Evolutionary conservation across 2,329 filamentous ascomycete species (phyloP), one percentile per base, ranked within the genome.

Genomic region (Neobulgaria alba): DNA sequence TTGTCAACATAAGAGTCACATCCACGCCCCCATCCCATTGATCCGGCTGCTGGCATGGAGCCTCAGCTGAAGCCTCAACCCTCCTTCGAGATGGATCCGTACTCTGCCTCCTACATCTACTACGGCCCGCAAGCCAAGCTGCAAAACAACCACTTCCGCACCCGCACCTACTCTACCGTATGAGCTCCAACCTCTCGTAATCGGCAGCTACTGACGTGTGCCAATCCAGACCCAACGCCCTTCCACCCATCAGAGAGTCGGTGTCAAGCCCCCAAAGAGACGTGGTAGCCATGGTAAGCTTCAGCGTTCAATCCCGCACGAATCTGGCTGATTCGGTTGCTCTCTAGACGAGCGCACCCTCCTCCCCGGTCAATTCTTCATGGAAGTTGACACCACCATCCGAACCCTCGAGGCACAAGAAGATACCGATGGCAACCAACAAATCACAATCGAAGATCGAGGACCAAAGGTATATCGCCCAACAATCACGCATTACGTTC

Each of bases 361-460:
- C 36, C 69, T 77, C 36, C 77, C 83, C 42, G 84, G 86, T 46
- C 82, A 82, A 52, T 95, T 94, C 63, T 73, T 94, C 29, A 79
- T 96, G 60, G 77, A 92, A 54, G 89, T 96, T 55, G 83, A 94
- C 36, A 70, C 77, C 16, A 95, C 89, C 1, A 72, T 95, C 42
- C 74, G 88, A 57, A 81, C 76, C 44, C 71, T 98, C 33, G 72
- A 87, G 47, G 77, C 78, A 29, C 83, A 90, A 51, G 92, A 98
- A 63, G 92, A 98, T 58, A 93, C 89, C 20, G 89, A 98, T 63
- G 72, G 77, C 42, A 95, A 98, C 63, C 85, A 87, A 72, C 89
- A 96, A 63, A 98, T 98, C 61, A 98, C 92, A 20, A 94, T 96
- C 55, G 92, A 96, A 59, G 92, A 98, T 65, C 75, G 77, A 49